phyloP scores from a whole-genome alignment of 176 grass and related monocot species.

The Pontederia crassipes region DNA sequence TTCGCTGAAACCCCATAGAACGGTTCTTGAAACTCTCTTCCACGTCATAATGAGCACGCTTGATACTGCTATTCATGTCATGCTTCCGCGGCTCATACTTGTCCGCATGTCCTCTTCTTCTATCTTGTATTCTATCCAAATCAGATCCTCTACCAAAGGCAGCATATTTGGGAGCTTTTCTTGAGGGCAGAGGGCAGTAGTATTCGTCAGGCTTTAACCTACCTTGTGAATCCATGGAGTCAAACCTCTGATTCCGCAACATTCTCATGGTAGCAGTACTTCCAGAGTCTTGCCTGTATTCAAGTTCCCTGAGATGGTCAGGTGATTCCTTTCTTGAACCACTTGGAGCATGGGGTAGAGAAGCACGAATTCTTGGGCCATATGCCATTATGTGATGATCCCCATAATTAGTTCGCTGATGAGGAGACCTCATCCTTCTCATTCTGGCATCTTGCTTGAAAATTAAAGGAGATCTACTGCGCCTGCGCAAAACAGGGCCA shows the following conservation, averaged over 20 bases:
- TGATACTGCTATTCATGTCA: slow-evolving; percentile 32
- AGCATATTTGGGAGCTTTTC: slow-evolving; percentile 30
- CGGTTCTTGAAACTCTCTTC: slow-evolving; percentile 19
- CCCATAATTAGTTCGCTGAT: slow-evolving; percentile 48
- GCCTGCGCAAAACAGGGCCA: slow-evolving; percentile 32
- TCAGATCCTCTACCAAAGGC: slow-evolving; percentile 39
- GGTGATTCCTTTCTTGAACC: slow-evolving; percentile 52
- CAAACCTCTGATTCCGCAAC: slow-evolving; percentile 31
- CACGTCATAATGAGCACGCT: slow-evolving; percentile 32
- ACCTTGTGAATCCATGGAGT: slow-evolving; percentile 33
- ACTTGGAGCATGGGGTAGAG: slow-evolving; percentile 41
- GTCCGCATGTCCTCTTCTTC: slow-evolving; percentile 34
- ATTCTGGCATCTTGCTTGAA: slow-evolving; percentile 32
- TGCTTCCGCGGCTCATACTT: slow-evolving; percentile 40
- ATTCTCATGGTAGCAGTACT: slow-evolving; percentile 30
- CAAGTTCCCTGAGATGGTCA: slow-evolving; percentile 41
- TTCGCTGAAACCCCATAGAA: background rate
- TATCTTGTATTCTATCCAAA: slow-evolving; percentile 29
- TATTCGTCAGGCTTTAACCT: slow-evolving; percentile 43
- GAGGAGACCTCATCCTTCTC: slow-evolving; percentile 43
- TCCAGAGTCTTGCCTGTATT: slow-evolving; percentile 34
- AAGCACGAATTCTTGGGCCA: slow-evolving; percentile 32
- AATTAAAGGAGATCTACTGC: slow-evolving; percentile 49
- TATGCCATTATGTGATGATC: slow-evolving; percentile 30
- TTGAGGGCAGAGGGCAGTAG: slow-evolving; percentile 28